Percentiles rank a stretch among this genome's conserved stretches.
Conservation (phyloP, 345 rosid genomes). For the Erysimum cheiranthoides region DNA sequence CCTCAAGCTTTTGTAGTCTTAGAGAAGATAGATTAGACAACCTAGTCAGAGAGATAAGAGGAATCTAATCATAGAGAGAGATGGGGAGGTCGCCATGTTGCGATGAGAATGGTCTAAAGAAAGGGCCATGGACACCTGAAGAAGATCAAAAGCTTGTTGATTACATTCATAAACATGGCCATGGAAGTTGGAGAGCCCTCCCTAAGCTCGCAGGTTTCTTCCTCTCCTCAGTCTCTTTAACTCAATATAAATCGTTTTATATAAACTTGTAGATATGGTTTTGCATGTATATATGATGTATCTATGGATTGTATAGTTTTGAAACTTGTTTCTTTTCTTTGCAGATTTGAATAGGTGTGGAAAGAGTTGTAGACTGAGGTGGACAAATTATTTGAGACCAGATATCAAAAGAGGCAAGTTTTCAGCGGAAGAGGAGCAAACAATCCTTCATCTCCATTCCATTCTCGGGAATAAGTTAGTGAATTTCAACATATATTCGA, state of each 20-base stretch:
- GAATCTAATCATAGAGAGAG: slow-evolving; percentile 14
- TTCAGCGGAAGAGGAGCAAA: slow-evolving; percentile 78
- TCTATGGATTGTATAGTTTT: not conserved
- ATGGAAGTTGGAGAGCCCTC: slow-evolving; percentile 96
- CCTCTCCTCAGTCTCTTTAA: slow-evolving; percentile 1
- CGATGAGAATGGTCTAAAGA: slow-evolving; percentile 78
- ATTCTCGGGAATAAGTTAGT: slow-evolving; percentile 80
- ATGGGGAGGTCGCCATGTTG: slow-evolving; percentile 76
- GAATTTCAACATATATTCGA: slow-evolving; percentile 14
- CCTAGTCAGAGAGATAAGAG: slow-evolving; percentile 2
- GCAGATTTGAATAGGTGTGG: slow-evolving; percentile 84
- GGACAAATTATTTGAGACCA: slow-evolving; percentile 85
- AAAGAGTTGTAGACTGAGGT: slow-evolving; percentile 83
- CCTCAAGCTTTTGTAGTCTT: slow-evolving; percentile 43
- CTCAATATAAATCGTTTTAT: not conserved
- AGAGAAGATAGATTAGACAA: slow-evolving; percentile 17
- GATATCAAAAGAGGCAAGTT: slow-evolving; percentile 84
- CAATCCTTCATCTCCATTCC: slow-evolving; percentile 79
- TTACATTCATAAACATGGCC: slow-evolving; percentile 71
- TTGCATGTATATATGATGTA: not conserved
- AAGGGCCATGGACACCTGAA: slow-evolving; percentile 94
- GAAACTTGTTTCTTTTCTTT: slow-evolving; percentile 7
- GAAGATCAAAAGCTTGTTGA: slow-evolving; percentile 77
- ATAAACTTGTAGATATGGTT: not conserved
- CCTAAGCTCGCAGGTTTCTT: slow-evolving; percentile 76